These are phyloP conservation scores for Erythrobasidium yunnanense DNA, from an alignment of 768 basidiomycete species.

Conservation along the genomic window DNA sequence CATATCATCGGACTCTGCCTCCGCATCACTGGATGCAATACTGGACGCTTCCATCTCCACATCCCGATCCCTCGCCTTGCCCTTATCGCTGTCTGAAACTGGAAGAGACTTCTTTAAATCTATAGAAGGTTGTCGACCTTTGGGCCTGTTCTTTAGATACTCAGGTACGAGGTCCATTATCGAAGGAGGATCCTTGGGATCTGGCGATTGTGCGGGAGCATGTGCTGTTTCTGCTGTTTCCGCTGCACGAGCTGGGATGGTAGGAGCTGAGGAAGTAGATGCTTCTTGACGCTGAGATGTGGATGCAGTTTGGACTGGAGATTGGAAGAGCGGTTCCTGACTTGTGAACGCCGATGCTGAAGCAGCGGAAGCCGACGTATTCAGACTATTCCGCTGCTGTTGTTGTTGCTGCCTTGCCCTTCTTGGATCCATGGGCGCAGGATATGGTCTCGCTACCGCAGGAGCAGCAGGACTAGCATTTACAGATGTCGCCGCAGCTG, in stretches of 20 bases:
- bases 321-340: too few species aligned
- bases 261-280: too few species aligned
- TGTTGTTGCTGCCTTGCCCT: not conserved
- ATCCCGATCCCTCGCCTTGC: too few species aligned
- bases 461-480: not conserved
- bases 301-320: too few species aligned
- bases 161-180: slow-evolving; percentile 3
- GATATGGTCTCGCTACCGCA: too few species aligned
- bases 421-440: not conserved
- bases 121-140: not conserved
- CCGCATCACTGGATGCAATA: too few species aligned
- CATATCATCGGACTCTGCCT: too few species aligned
- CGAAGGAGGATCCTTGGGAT: not conserved
- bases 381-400: not conserved
- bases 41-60: too few species aligned
- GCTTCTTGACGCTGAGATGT: too few species aligned
- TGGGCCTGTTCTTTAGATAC: not conserved
- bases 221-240: not conserved
- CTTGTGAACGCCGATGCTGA: not conserved
- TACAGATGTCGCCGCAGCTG: not conserved
- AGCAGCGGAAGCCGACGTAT: not conserved
- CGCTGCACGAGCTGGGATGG: not conserved
- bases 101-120: too few species aligned
- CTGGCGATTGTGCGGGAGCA: not conserved
- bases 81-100: too few species aligned